Base-by-base conservation (phyloP, 2,329 filamentous ascomycete species). In the Fonsecaea pedrosoi region DNA sequence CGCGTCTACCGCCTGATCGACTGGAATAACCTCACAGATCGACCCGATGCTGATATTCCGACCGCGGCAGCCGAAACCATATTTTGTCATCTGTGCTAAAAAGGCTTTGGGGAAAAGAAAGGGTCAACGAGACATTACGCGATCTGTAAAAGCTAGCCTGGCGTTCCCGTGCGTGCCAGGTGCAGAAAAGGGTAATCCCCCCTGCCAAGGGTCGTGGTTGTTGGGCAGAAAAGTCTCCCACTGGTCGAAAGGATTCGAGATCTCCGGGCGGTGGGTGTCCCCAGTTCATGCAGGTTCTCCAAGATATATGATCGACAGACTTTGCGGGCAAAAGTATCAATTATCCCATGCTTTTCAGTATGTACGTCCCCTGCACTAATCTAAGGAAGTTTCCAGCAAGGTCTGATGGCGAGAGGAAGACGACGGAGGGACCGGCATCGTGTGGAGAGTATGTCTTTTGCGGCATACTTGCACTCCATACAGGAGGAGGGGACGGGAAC, bases 191-290 rank as follows among this genome's bases (percentile, higher is more conserved):
- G 21, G 56, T 37, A 53, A 40, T 58, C 45, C 64, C 65, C 65
- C 65, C 65, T 67, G 65, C 65, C 65, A 67, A 67, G 62, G n/a
- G 38, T 25, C 45, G 21, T 32, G 25, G 38, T 54, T 37, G 35
- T 3, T 5, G 18, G 18, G 6, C 32, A 55, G 18, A 55, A 62
- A 62, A 62, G 34, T 62, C 60, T 58, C 59, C 59, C 59, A 61
- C 48, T 61, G 59, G 59, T 30, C 59, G 48, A 40, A 40, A 32
- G 30, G 1, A 8, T 12, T 50, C 18, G 12, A 7, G 18, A 50
- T 50, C 21, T 50, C 45, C 45, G 30, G 57, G 5, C 6, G 15
- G 30, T 45, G 12, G 40, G 15, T 37, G 38, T 34, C 56, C 40
- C 18, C 38, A 37, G 32, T 53, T 53, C 25, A 48, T 60, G 57